A percentile compares a stretch with the other conserved stretches of the same genome.
Conservation (phyloP, 2,329 filamentous ascomycete species). For the Fusarium veterinarium region DNA sequence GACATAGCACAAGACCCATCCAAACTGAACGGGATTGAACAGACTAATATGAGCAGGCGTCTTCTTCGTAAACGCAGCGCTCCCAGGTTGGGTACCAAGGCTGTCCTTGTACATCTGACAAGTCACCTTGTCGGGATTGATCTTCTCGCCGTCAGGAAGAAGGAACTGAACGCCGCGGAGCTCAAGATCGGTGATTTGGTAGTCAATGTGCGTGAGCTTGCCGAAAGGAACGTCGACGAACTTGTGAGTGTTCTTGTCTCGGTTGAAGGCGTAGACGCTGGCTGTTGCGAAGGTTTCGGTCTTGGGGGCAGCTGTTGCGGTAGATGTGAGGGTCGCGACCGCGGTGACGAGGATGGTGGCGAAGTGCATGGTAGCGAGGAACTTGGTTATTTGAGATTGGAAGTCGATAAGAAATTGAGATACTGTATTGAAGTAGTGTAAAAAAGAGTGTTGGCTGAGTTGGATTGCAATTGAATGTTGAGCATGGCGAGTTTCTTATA, state of each 20-base stretch:
- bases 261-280: constrained; percentile 1
- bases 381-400: no score
- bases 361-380: not conserved
- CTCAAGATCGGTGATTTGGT: not conserved
- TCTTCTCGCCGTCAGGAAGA: not conserved
- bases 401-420: accelerated
- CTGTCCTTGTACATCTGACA: constrained; percentile 40
- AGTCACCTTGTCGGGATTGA: constrained; percentile 12
- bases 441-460: not conserved
- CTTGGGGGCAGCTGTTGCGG: not conserved
- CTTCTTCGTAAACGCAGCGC: constrained; percentile 21
- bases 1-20: not conserved
- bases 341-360: not conserved
- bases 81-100: constrained; percentile 28
- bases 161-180: not conserved
- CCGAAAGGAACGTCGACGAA: not conserved
- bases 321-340: not conserved
- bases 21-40: not conserved
- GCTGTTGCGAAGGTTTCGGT: not conserved
- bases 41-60: not conserved
- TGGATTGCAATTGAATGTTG: accelerated
- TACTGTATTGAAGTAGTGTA: not conserved
- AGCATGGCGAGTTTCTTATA: not conserved
- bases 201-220: constrained; percentile 1
- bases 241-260: not conserved